These are phyloP conservation scores for Ascoidea rubescens DNA, from an alignment of 805 yeast genomes.

Conservation along the genomic window DNA sequence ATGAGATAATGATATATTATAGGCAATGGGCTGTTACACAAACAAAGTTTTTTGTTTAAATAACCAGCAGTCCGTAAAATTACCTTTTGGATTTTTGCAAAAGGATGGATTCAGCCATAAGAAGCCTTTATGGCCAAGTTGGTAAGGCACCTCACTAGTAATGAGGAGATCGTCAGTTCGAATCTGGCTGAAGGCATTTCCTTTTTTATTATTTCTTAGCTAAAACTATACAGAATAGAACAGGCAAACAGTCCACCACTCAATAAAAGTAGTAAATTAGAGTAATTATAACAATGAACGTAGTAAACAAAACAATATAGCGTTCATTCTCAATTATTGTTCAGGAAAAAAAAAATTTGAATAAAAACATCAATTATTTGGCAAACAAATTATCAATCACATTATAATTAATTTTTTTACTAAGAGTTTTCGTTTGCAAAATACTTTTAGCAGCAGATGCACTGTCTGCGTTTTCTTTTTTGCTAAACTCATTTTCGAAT, in stretches of 20 bases:
- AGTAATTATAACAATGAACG: too few species aligned
- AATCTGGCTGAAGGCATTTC: constrained; percentile 23
- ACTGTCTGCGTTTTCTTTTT: constrained; percentile 24
- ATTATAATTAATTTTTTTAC: constrained; percentile 82
- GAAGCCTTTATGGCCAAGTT: constrained; percentile 24
- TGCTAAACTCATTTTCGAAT: constrained; percentile 15
- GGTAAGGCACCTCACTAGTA: constrained; percentile 26
- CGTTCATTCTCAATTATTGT: too few species aligned
- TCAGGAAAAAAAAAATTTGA: too few species aligned
- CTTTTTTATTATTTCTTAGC: constrained; percentile 9
- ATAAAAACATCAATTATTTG: constrained; percentile 1
- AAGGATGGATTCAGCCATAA: neutral
- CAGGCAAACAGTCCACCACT: too few species aligned
- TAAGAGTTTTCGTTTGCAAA: constrained; percentile 61
- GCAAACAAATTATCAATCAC: constrained; percentile 47
- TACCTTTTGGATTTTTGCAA: neutral
- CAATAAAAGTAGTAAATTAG: too few species aligned
- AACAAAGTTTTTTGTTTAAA: too few species aligned
- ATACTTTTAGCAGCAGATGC: constrained; percentile 74
- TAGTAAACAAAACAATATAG: too few species aligned
- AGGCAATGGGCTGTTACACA: too few species aligned
- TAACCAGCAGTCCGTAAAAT: neutral
- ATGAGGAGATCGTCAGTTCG: constrained; percentile 25
- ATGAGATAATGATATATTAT: too few species aligned
- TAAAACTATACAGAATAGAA: too few species aligned